Evolutionary conservation across 306 rosid genomes (phyloP).

Genomic region (Hippophae rhamnoides): DNA sequence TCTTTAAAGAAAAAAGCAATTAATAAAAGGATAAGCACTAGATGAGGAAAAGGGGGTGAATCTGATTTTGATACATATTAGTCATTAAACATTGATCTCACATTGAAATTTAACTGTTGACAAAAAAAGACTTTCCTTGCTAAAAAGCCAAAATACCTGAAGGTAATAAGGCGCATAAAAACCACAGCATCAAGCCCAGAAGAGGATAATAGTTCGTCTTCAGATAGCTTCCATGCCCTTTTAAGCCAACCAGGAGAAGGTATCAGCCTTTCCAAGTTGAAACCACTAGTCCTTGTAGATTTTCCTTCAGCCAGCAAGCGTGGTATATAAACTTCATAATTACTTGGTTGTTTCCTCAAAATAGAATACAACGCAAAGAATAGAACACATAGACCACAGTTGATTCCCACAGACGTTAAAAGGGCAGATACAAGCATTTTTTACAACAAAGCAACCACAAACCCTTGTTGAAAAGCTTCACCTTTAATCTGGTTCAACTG

Average conservation of each 20-base stretch:
- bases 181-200: slow-evolving; percentile 81
- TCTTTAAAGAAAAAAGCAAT: too few species aligned
- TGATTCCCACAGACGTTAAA: slow-evolving; percentile 73
- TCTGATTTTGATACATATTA: too few species aligned
- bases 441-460: neutral
- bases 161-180: slow-evolving; percentile 64
- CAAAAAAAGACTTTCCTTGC: neutral
- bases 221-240: slow-evolving; percentile 72
- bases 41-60: too few species aligned
- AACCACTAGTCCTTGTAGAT: slow-evolving; percentile 31
- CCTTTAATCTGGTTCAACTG: neutral
- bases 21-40: too few species aligned
- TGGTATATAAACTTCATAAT: slow-evolving; percentile 64
- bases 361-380: slow-evolving; percentile 69
- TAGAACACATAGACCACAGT: slow-evolving; percentile 62
- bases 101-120: too few species aligned
- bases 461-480: neutral
- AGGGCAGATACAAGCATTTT: slow-evolving; percentile 81
- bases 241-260: slow-evolving; percentile 79
- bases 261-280: slow-evolving; percentile 64
- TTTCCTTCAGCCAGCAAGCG: slow-evolving; percentile 61
- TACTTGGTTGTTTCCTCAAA: slow-evolving; percentile 67
- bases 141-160: slow-evolving; percentile 39
- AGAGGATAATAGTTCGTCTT: slow-evolving; percentile 55
- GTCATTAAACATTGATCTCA: too few species aligned